Conservation (phyloP, 2,329 filamentous ascomycete genomes). For the Bretziella fagacearum region DNA sequence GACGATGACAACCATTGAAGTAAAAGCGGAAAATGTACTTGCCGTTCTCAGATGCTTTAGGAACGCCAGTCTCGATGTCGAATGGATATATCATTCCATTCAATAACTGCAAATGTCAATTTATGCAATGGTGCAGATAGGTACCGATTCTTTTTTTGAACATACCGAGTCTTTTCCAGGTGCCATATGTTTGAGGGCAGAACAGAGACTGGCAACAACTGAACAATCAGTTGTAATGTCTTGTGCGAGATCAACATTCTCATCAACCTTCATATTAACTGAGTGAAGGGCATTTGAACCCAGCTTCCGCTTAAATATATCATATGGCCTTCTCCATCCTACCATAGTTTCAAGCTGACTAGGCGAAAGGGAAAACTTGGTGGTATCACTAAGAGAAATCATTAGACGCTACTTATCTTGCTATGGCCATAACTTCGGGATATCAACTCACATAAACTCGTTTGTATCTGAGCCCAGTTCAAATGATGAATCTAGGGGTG, state of each 20-base stretch:
- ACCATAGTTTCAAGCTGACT: constrained; percentile 61
- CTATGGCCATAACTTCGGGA: no score
- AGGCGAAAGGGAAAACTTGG: constrained; percentile 53
- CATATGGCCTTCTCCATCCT: constrained; percentile 62
- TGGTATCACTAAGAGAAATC: constrained; percentile 54
- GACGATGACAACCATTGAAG: constrained; percentile 86
- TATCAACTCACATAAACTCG: background rate
- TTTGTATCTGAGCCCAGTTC: constrained; percentile 20
- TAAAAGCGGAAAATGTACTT: constrained; percentile 87
- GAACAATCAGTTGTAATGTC: constrained; percentile 94
- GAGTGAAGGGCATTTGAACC: constrained; percentile 18
- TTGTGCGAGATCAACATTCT: constrained; percentile 70
- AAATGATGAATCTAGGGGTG: constrained; percentile 47
- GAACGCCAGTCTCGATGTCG: constrained; percentile 38
- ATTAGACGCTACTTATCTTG: no score
- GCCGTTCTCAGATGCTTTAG: constrained; percentile 55
- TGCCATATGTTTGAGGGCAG: constrained; percentile 52
- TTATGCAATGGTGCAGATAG: background rate
- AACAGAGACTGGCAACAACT: constrained; percentile 87
- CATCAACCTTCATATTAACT: constrained; percentile 45
- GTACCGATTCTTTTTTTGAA: constrained; percentile 11
- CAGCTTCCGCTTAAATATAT: constrained; percentile 22
- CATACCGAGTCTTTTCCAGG: constrained; percentile 51
- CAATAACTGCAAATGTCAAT: constrained; percentile 37
- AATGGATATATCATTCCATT: constrained; percentile 60